These are phyloP conservation scores for Xylariales sp. DNA, from an alignment of 2,329 filamentous ascomycete genomes.

Conservation along the genomic window DNA sequence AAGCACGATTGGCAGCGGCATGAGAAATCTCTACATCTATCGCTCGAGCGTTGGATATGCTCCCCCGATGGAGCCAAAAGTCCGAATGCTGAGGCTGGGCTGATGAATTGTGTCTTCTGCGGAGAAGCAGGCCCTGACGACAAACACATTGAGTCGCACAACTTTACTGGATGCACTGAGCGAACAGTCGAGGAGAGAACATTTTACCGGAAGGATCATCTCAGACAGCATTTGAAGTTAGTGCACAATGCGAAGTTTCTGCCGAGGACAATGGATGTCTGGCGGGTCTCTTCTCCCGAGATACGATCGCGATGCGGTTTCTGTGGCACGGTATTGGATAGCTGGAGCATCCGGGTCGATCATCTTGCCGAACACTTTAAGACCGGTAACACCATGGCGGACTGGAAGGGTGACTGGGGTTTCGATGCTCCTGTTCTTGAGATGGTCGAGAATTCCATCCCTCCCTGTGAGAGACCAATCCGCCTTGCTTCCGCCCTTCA, in stretches of 20 bases:
- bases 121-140: slow-evolving; percentile 50
- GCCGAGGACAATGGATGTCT: slow-evolving; percentile 60
- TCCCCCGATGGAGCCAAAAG: slow-evolving; percentile 52
- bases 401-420: slow-evolving; percentile 68
- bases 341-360: slow-evolving; percentile 56
- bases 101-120: slow-evolving; percentile 55
- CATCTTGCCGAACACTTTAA: slow-evolving; percentile 67
- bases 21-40: slow-evolving; percentile 63
- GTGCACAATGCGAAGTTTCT: slow-evolving; percentile 59
- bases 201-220: slow-evolving; percentile 62
- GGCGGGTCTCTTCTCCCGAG: slow-evolving; percentile 56
- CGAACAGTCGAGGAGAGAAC: slow-evolving; percentile 57
- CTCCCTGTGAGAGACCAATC: slow-evolving; percentile 51
- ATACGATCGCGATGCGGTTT: slow-evolving; percentile 63
- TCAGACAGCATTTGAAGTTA: slow-evolving; percentile 61
- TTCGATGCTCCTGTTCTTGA: slow-evolving; percentile 57
- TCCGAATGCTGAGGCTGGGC: slow-evolving; percentile 55
- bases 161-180: slow-evolving; percentile 62
- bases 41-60: slow-evolving; percentile 62
- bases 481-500: slow-evolving; percentile 25
- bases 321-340: slow-evolving; percentile 57
- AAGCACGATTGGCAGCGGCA: slow-evolving; percentile 69
- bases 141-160: slow-evolving; percentile 54
- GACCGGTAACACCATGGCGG: slow-evolving; percentile 60
- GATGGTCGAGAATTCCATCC: slow-evolving; percentile 63